These are phyloP conservation scores for Cytospora piceicola DNA, from an alignment of 2,329 filamentous ascomycete species.

Conservation along the genomic window DNA sequence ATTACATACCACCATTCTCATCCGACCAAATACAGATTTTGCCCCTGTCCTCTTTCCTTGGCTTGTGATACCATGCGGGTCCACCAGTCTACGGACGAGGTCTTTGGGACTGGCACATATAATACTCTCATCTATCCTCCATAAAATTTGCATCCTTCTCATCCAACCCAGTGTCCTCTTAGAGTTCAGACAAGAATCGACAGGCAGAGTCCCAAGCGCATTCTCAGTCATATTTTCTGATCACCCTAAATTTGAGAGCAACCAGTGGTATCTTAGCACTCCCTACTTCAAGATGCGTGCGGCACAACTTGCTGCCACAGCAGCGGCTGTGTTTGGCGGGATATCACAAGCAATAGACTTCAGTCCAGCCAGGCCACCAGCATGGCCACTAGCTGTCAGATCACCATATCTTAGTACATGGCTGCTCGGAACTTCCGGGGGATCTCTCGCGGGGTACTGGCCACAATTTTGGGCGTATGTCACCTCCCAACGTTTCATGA, in stretches of 20 bases:
- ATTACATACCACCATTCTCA: conserved; percentile 22
- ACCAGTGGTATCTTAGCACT: neutral
- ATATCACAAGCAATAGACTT: conserved; percentile 56
- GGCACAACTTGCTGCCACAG: conserved; percentile 31
- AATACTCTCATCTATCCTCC: conserved; percentile 3
- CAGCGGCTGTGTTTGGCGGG: conserved; percentile 37
- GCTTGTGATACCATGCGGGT: conserved; percentile 13
- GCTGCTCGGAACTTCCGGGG: conserved; percentile 65
- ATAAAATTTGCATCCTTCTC: neutral
- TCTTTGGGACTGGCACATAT: conserved; percentile 15
- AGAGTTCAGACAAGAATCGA: neutral
- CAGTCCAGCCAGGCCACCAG: conserved; percentile 66
- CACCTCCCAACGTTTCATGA: conserved; percentile 1
- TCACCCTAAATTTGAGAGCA: neutral
- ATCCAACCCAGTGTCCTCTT: neutral
- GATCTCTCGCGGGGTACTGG: conserved; percentile 71
- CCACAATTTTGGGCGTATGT: conserved; percentile 70
- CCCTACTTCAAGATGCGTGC: conserved; percentile 22
- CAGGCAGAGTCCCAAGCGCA: neutral
- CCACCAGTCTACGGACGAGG: conserved; percentile 14
- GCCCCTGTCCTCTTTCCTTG: neutral
- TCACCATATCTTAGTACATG: conserved; percentile 76
- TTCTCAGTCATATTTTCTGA: neutral
- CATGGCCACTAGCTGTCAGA: conserved; percentile 73
- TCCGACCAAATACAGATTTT: conserved; percentile 19